Evolutionary conservation across 2,329 filamentous ascomycete species (phyloP), one percentile per base, ranked within the genome.

Genomic region (Paradendryphiella salina): DNA sequence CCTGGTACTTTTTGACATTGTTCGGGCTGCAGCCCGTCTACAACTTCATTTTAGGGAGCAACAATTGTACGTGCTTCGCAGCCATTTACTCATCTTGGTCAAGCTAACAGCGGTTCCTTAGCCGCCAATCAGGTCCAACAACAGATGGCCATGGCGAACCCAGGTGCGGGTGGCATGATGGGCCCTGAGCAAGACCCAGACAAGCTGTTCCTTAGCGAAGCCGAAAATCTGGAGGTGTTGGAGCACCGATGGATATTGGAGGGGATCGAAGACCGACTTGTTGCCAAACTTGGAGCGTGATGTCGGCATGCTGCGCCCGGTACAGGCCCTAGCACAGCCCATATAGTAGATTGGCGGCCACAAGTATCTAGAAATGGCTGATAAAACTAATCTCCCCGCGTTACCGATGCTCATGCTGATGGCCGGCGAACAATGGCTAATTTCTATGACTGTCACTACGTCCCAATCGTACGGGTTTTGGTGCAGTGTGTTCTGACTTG

Each of bases 1-100:
- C 91, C 53, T 99, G 94, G 92, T 99, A 99, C 79, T 97, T 99
- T 71, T 78, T 99, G 61, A 97, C 95, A 68, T 86, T 99, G 58
- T 97, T 99, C 72, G 94, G 95, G 38, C 80, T 99, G 50, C 93
- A 97, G 74, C 90, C 93, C 46, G 92, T 99, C 50, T 99, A 99
- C 74, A 96, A 94, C 70, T 97, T 96, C 73, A 86, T 99, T 41
- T 82, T 99, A 11, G 94, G 94, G 7, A 96, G 88, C 73, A 95
- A 99, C 67, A 97, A 97, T 74, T 86, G 92, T 96, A 80, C 73
- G 86, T 77, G 35, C 49, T 18, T 29, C 18, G 51, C 47, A 39
- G 37, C 9, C 28, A 23, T 38, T 21, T 15, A 36, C 31, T 26
- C 32, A 36, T 35, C 45, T 42, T 26, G 43, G 35, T 40, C 34